Conservation (phyloP, 805 yeast genomes). For the Candida insectalens region DNA sequence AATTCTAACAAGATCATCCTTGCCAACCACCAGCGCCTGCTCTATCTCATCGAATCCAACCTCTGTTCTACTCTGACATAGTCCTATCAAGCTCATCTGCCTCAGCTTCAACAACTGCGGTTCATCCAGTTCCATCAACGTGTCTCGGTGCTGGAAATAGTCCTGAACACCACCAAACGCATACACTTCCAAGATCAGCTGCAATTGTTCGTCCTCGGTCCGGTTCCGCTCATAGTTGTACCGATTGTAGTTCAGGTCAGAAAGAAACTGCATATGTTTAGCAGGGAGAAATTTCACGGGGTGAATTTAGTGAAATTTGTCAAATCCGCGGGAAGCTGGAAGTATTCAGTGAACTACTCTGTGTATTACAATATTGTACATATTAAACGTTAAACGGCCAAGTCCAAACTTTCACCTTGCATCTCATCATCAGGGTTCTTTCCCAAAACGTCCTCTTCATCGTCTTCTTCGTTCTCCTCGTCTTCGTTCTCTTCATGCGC, state of each 20-base stretch:
- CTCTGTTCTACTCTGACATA: constrained; percentile 1
- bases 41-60: constrained; percentile 6
- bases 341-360: no score
- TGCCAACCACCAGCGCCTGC: not conserved
- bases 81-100: constrained; percentile 4
- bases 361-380: no score
- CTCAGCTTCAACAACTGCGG: constrained; percentile 5
- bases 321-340: no score
- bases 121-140: constrained; percentile 2
- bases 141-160: constrained; percentile 4
- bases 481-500: constrained; percentile 15
- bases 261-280: no score
- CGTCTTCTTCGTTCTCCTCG: constrained; percentile 18
- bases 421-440: constrained; percentile 8
- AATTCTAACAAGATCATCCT: not conserved
- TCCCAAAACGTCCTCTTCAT: constrained; percentile 14
- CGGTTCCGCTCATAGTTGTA: constrained; percentile 10
- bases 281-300: no score
- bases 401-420: constrained; percentile 10
- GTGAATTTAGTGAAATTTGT: no score
- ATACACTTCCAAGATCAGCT: constrained; percentile 15
- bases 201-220: not conserved
- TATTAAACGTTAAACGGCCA: no score
- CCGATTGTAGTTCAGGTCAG: constrained; percentile 12
- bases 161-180: constrained; percentile 19